These are phyloP conservation scores for Murraya koenigii DNA, from an alignment of 345 rosid genomes.

Conservation along the genomic window DNA sequence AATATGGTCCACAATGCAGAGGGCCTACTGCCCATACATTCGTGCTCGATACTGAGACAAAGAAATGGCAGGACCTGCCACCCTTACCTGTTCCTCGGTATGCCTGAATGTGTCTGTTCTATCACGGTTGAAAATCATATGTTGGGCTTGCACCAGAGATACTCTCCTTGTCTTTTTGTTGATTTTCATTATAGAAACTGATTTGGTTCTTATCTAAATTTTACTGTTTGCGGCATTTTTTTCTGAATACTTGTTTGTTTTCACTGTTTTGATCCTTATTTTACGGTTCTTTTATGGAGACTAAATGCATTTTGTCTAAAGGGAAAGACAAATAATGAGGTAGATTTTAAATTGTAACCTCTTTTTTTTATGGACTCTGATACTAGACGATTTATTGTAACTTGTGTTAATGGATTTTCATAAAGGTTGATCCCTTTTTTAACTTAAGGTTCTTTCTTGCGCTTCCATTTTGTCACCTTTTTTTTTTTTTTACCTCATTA, in stretches of 20 bases:
- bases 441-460: background rate
- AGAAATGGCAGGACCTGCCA: constrained; percentile 65
- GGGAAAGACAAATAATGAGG: background rate
- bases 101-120: constrained; percentile 19
- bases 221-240: background rate
- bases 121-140: background rate
- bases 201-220: background rate
- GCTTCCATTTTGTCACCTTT: background rate
- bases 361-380: background rate
- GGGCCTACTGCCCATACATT: constrained; percentile 84
- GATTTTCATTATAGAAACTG: background rate
- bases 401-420: background rate
- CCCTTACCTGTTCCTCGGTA: constrained; percentile 91
- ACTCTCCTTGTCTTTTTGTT: background rate
- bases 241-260: background rate
- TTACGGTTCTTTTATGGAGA: background rate
- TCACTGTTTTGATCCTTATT: background rate
- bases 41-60: constrained; percentile 83
- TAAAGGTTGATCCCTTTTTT: background rate
- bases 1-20: constrained; percentile 94
- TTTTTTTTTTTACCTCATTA: background rate
- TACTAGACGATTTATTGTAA: background rate
- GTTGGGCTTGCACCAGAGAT: background rate
- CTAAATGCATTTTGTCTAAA: background rate
- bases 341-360: background rate